These are phyloP conservation scores for Trichoderma sp. DNA, from an alignment of 2,329 filamentous ascomycete species.

Conservation along the genomic window DNA sequence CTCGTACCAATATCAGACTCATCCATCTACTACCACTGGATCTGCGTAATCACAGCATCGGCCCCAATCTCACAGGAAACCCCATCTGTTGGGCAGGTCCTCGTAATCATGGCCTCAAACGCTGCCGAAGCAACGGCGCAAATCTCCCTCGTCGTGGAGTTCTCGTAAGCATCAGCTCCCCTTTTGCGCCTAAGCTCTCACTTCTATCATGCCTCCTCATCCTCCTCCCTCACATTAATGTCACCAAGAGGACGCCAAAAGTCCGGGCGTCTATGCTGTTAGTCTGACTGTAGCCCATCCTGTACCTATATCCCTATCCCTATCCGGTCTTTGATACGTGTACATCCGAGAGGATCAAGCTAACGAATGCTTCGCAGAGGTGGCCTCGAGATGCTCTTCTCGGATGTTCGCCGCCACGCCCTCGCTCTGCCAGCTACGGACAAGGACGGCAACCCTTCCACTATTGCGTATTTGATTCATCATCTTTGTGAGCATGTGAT, in stretches of 20 bases:
- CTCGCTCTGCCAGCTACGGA: conserved; percentile 69
- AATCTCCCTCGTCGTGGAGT: conserved; percentile 71
- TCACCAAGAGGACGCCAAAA: not conserved
- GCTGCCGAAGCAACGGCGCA: conserved; percentile 32
- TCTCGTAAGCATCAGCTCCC: conserved; percentile 51
- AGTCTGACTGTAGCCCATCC: not conserved
- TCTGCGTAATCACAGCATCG: not conserved
- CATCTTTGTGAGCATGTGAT: conserved; percentile 82
- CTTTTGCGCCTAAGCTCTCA: not conserved
- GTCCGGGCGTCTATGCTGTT: not conserved
- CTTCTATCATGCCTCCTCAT: not conserved
- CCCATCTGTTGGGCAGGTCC: not conserved
- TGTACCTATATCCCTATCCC: not conserved
- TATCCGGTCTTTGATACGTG: not conserved
- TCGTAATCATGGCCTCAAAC: conserved; percentile 13
- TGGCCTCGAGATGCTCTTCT: conserved; percentile 92
- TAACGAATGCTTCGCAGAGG: conserved; percentile 59
- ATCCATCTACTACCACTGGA: not conserved
- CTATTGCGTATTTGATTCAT: conserved; percentile 74
- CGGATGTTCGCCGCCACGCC: conserved; percentile 74
- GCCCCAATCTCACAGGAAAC: not conserved
- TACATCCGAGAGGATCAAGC: conserved; percentile 1
- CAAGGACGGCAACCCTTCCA: conserved; percentile 63
- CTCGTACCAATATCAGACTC: conserved; percentile 8
- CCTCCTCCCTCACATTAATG: not conserved